Base-by-base conservation (phyloP, 2,329 filamentous ascomycete species). In the Clonostachys sp. region DNA sequence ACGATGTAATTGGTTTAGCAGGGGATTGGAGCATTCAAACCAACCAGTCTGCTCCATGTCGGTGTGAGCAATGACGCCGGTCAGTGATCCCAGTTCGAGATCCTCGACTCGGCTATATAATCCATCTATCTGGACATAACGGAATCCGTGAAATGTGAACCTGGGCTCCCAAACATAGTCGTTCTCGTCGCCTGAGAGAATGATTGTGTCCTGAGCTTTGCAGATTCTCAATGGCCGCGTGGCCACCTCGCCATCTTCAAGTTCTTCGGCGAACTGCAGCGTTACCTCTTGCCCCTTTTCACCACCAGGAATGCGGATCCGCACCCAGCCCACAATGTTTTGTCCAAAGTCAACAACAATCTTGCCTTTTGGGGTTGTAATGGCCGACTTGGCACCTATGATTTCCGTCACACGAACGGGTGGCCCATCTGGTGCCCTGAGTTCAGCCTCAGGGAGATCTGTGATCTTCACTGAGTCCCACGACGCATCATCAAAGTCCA, bases 301-400 rank as follows among this genome's bases (percentile, higher is more conserved):
- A 2, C 80, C 47, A 14, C 13, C 13, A 7, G n/a, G 8, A 8
- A 17, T 42, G 7, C 13, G 16, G 12, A 42, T 14, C 51, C 41
- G n/a, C 10, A 40, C 14, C 38, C 67, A 67, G 2, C 78, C 80
- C 1, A 80, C 78, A 0, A 82, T 60, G 51, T 82, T 81, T 53
- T 82, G 78, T 3, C 78, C 77, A 55, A 82, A 81, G 51, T 82
- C 62, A 10, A 80, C 46, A 4, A 79, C 57, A 0, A 61, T 68
- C 50, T 74, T 74, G 1, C 73, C 71, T 8, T 42, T 14, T 17
- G 41, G 41, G 13, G 14, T 20, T 17, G 13, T 42, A 20, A 20
- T 42, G 18, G 20, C 13, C 0, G 68, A 67, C 0, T 63, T 60
- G 0, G 68, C 55, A 48, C 51, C 57, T 8, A 64, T 62, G 2